These are phyloP conservation scores for Candida koratica DNA, from an alignment of 805 yeast species.

Conservation along the genomic window DNA sequence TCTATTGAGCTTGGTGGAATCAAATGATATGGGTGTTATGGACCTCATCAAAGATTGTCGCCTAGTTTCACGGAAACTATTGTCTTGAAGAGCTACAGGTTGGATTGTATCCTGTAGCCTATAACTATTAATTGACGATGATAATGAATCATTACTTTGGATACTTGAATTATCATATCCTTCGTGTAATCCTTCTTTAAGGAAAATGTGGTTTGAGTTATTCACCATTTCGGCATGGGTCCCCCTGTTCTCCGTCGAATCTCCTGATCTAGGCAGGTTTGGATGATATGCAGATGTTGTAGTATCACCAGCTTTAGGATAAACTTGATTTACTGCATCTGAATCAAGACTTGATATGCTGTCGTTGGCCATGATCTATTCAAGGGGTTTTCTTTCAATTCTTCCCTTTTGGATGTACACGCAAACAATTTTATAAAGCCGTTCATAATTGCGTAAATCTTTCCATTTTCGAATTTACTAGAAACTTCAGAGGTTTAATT, in stretches of 20 bases:
- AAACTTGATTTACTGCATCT: constrained; percentile 3
- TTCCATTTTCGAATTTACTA: too few relatives aligned
- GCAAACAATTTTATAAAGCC: too few relatives aligned
- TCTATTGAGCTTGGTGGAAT: constrained; percentile 8
- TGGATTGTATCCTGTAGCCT: background rate
- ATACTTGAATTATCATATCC: constrained; percentile 10
- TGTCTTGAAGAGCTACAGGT: constrained; percentile 9
- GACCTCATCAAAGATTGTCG: constrained; percentile 9
- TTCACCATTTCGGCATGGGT: background rate
- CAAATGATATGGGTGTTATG: constrained; percentile 12
- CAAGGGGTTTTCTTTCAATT: background rate
- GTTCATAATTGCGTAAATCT: too few relatives aligned
- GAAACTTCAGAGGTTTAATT: too few relatives aligned
- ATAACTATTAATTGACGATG: constrained; percentile 3
- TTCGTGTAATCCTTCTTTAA: background rate
- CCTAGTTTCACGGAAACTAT: constrained; percentile 1
- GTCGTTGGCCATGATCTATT: constrained; percentile 3
- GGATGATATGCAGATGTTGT: background rate
- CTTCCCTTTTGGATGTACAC: too few relatives aligned
- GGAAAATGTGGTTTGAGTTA: background rate
- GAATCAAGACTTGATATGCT: constrained; percentile 7
- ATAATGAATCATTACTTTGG: constrained; percentile 8
- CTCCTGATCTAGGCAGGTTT: too few relatives aligned
- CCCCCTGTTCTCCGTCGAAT: too few relatives aligned
- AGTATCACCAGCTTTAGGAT: background rate